Conservation (phyloP, 1,284 basidiomycete genomes). For the Albatrellus sp. region DNA sequence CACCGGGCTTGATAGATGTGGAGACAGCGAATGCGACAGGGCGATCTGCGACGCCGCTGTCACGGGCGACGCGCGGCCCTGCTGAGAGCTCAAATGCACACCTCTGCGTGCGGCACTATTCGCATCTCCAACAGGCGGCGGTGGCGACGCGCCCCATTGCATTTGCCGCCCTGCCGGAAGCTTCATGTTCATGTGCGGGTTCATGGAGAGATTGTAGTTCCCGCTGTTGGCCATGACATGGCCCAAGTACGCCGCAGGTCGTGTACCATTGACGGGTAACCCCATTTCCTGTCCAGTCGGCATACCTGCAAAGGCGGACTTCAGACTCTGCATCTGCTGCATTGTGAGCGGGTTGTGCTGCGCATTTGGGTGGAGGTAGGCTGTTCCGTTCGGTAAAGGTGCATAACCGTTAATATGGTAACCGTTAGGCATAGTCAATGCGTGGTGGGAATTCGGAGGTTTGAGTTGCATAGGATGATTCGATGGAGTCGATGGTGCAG, state of each 20-base stretch:
- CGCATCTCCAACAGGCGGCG: not conserved
- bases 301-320: constrained; percentile 29
- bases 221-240: constrained; percentile 22
- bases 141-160: constrained; percentile 25
- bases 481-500: constrained; percentile 8
- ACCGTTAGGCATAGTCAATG: constrained; percentile 25
- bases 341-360: constrained; percentile 26
- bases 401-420: constrained; percentile 32
- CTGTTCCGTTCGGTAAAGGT: constrained; percentile 19
- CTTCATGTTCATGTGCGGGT: constrained; percentile 17
- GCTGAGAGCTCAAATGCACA: constrained; percentile 13
- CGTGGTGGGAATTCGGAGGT: constrained; percentile 20
- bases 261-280: constrained; percentile 11
- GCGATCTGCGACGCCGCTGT: constrained; percentile 16
- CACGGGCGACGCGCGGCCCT: constrained; percentile 18
- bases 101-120: not conserved
- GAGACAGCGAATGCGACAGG: constrained; percentile 34
- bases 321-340: constrained; percentile 45
- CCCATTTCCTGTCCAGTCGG: constrained; percentile 18
- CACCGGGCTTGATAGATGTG: constrained; percentile 39
- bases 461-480: constrained; percentile 28
- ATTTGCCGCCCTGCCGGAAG: constrained; percentile 27
- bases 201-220: constrained; percentile 24
- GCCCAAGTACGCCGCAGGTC: constrained; percentile 19
- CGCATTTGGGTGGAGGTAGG: constrained; percentile 16